phyloP scores from a whole-genome alignment of 495 filamentous ascomycete species.

The Lophium mytilinum region DNA sequence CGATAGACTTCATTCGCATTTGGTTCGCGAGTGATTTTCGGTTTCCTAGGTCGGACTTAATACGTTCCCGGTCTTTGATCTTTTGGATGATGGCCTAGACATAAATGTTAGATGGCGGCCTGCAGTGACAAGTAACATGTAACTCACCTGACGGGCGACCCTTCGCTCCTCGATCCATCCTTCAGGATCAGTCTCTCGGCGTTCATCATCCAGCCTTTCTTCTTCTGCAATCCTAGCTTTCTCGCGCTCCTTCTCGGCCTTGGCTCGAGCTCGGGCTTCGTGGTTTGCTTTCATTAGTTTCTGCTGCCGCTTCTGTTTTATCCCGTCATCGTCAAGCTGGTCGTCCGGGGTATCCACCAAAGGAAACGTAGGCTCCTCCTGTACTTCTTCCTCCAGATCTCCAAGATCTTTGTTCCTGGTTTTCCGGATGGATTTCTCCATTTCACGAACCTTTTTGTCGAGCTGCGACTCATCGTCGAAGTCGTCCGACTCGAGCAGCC shows the following conservation, averaged over 20 bases:
- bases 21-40: constrained; percentile 92
- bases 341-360: constrained; percentile 86
- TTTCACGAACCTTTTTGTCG: constrained; percentile 71
- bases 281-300: constrained; percentile 87
- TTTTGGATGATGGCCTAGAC: constrained; percentile 56
- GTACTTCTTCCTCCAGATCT: constrained; percentile 64
- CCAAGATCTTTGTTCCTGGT: constrained; percentile 89
- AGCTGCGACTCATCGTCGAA: constrained; percentile 81
- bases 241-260: constrained; percentile 90
- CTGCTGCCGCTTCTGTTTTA: constrained; percentile 88
- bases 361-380: constrained; percentile 73
- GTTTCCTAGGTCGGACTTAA: constrained; percentile 88
- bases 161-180: constrained; percentile 79
- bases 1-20: constrained; percentile 97
- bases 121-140: not conserved
- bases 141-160: constrained; percentile 52
- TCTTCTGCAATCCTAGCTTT: constrained; percentile 75
- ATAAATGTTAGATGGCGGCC: not conserved
- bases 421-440: constrained; percentile 79
- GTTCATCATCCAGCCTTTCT: constrained; percentile 71
- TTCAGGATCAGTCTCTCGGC: constrained; percentile 73
- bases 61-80: constrained; percentile 85
- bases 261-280: constrained; percentile 82
- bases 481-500: constrained; percentile 80
- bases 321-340: constrained; percentile 77